Base-by-base conservation (phyloP, 495 filamentous ascomycete species). In the Coniosporium apollinis region DNA sequence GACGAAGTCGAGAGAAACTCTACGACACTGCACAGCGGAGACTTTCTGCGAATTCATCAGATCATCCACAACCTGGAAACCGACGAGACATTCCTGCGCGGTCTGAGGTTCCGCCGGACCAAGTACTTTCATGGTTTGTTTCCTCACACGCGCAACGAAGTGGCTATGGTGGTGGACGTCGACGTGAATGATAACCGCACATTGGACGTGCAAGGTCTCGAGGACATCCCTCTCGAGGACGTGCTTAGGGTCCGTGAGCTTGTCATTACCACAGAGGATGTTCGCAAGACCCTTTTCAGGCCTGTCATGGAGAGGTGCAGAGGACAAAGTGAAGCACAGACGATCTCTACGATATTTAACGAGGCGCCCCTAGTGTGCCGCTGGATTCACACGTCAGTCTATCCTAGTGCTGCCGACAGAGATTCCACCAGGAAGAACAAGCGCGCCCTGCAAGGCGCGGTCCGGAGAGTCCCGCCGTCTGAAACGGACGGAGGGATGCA, bases 131-230 rank as follows among this genome's bases (percentile, higher is more conserved):
- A 42, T 7, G 22, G 28, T 5, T 5, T 43, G 7, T 26, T 40
- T 22, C 5, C 19, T 38, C 34, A 33, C 26, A 50, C 45, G 24
- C 30, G 60, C 5, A 77, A 75, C 36, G 72, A 74, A 39, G 33
- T 77, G 1, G 65, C 62, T 19, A 49, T 70, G 38, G 38, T 78
- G 0, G 48, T 67, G 0, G 29, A 35, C 11, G 41, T 72, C 3
- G 54, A 64, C 26, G 46, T 50, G 5, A 56, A 62, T 21, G 63
- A 72, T 39, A 21, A 37, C 1, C 41, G 59, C 7, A 41, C 52
- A 0, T 38, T 44, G 8, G 34, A 57, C 2, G 46, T 61, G 3
- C 66, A 74, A 38, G 52, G 55, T 0, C 50, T 67, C 0, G 51
- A 69, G 3, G 61, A 65, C 0, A 32, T 71, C 7, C 30, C 55